Evolutionary conservation across 1,139 yeast species (phyloP), one percentile per base, ranked within the genome.

Genomic region (Debaryomyces sp.): DNA sequence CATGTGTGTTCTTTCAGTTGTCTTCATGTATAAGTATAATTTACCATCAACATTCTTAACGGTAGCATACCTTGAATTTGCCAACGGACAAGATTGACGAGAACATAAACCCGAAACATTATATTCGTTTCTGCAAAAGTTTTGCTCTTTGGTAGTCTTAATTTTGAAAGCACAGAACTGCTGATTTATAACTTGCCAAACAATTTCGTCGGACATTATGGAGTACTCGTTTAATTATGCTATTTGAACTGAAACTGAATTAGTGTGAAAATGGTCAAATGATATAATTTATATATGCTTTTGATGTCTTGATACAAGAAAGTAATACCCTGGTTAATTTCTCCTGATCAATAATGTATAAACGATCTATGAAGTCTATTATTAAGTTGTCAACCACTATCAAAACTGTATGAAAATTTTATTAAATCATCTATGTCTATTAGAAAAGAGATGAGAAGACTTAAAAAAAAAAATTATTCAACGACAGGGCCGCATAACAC

Each of bases 1-100:
- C 59, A 90, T 88, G 66, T 94, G 99, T 22, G 96, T 95, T 70
- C 99, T 83, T 74, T 94, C 99, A 1, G 96, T 96, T 1, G 98
- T 94, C 67, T 94, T 94, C 94, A 94, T 94, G 71, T 94, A 94
- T 37, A 94, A 76, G 63, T 91, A 94, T 43, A 94, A 75, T 64
- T 84, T 82, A 18, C 99, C 99, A 59, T 91, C 95, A 38, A 90
- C 81, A 60, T 83, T 86, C 61, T 94, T 87, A 45, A 94, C 96
- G 0, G 99, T 94, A 32, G 99, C 98, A 70, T 94, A 94, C 62
- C 91, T 84, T 29, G 98, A 89, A 66, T 94, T 94, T 26, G 99
- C 99, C 52, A 94, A 75, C 3, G 99, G 99, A 67, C 99, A 94
- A 13, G 97, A 89, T 67, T 87, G 94, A 63, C 99, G 84, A 47